Evolutionary conservation across 1,284 basidiomycete genomes (phyloP), one percentile per base, ranked within the genome.

Genomic region (Ceratobasidium sp.): DNA sequence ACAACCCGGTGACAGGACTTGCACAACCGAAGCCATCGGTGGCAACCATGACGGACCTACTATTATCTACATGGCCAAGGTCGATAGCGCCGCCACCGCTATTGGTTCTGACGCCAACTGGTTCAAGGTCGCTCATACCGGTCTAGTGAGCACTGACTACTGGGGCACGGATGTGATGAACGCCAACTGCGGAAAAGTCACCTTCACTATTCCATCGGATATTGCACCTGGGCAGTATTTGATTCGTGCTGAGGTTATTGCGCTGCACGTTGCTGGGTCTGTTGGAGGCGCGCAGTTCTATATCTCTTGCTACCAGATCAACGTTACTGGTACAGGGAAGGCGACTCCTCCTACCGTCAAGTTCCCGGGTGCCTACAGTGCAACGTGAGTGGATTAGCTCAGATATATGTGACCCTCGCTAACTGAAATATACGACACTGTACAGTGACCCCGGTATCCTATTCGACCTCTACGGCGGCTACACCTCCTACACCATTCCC

Each of bases 241-340:
- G n/a, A 79, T 87, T 35, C 83, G 86, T 23, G 80, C 83, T 21
- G 87, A 87, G 76, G 79, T 87, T 62, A 87, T 87, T 71, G 84
- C 84, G 26, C 79, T 86, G 26, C 84, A 85, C 76, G 82, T 77
- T 18, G 85, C 82, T 1, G 75, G 76, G 5, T 79, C 75, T 14
- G 85, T 86, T 77, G 85, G 85, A 30, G 87, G 86, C 55, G 86
- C 87, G 50, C 86, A 87, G 74, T 79, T 87, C 77, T 86, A 86
- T 73, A 82, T 85, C 70, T 57, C 82, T 30, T 74, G 73, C 73
- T 74, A 58, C 74, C 73, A 75, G 54, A 41, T 73, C 72, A 73
- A 32, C 26, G 83, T 87, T 67, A 85, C 84, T n/a, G 85, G 85
- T n/a, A 85, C 85, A 3, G 85, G 85, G 30, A 84, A 77, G 74